Evolutionary conservation across 2,329 filamentous ascomycete genomes (phyloP), one percentile per base, ranked within the genome.

Genomic region (Aspergillus nomiae): DNA sequence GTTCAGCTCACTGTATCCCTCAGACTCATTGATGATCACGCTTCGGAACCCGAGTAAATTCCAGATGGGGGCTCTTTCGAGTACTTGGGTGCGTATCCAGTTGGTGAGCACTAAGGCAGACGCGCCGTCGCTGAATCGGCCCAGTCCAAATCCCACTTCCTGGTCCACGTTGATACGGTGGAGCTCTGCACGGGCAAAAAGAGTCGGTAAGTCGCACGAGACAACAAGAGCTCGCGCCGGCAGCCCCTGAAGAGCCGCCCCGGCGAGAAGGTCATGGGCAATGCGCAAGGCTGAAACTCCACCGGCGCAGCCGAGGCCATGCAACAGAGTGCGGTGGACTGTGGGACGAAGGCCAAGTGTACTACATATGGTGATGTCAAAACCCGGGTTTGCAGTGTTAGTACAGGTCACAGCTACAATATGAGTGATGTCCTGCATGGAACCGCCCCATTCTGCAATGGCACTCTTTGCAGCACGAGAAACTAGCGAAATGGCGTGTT

Each of bases 401-500:
- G 88, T 91, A 72, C 89, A 90, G 6, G 88, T 90, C 0, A 87
- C 89, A 28, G 87, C 85, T 10, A 91, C 87, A 46, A 90, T 81
- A 69, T 91, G 89, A 3, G 88, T 91, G 65, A 91, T 87, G 41
- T 45, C 28, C 4, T 32, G 6, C 8, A 21, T 10, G n/a, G 48
- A 51, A 9, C 48, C 28, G 48, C 28, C 26, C 26, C 48, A 51
- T 32, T 51, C 48, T 11, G 16, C 16, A 14, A 51, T 51, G 3
- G 48, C 28, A 11, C 11, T 9, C 10, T 32, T 32, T 32, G 48
- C 48, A 32, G 48, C 48, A 19, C 48, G 30, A 6, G 28, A 30
- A 10, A 32, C 28, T 26, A 21, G 48, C 11, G 48, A 7, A 6
- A 51, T 24, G 4, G 26, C 48, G 19, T 32, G 16, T n/a, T 21